Base-by-base conservation (phyloP, 345 rosid genomes). In the Turritis glabra region DNA sequence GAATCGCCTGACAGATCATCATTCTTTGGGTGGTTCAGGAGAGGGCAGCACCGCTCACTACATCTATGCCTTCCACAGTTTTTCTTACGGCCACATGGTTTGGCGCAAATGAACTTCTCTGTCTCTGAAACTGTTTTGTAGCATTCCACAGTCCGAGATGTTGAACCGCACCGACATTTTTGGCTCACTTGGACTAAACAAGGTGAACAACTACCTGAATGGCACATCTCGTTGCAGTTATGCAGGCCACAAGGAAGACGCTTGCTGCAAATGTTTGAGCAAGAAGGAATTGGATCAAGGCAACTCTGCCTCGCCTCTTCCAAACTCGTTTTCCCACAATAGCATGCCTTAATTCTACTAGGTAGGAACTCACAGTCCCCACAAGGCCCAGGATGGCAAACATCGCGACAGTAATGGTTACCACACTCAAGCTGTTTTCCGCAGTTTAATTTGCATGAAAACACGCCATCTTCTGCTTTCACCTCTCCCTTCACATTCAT, bases 21-120 rank as follows among this genome's bases (percentile, higher is more conserved):
- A 50, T 73, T 80, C n/a, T 85, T 61, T 29, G 44, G 30, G 23
- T 29, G 51, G 62, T 82, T 88, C 19, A 89, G 85, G 61, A 85
- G 85, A 75, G 96, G 96, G 73, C 96, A 92, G 51, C 97, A 92
- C 37, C 91, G 85, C 65, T 90, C 96, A 22, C 87, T 92, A 55
- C 94, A 92, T n/a, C 94, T 82, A 58, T 90, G 96, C 75, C 98
- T 87, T 37, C 97, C 91, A 30, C 93, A 90, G 44, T 76, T 90
- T 68, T 90, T 92, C 87, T 92, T 92, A 47, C 72, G 64, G 17
- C 89, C 88, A 69, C 98, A 92, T 55, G 86, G 83, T 78, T 89
- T 92, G 32, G 82, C 86, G 50, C 96, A 90, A n/a, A 80, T 73
- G 72, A 93, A 86, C 37, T 72, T 79, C 60, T 86, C 89, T 62